A percentile compares a stretch with the other conserved stretches of the same genome.
Conservation (phyloP, 768 basidiomycete species). For the Lentinula lateritia region DNA sequence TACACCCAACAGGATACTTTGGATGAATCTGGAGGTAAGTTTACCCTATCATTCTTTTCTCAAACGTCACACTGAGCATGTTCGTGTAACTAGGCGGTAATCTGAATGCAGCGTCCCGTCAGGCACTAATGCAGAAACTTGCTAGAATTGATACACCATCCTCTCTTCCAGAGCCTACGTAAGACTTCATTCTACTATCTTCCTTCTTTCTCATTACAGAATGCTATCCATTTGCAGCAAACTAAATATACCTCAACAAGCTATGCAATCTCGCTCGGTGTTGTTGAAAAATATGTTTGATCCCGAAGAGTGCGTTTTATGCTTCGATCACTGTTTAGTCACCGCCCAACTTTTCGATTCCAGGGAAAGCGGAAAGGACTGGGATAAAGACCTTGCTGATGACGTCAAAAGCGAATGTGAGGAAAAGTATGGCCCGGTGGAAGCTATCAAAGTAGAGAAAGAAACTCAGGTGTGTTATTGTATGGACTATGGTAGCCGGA, state of each 20-base stretch:
- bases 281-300: conserved; percentile 94
- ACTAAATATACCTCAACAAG: conserved; percentile 68
- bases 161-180: conserved; percentile 57
- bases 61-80: background rate
- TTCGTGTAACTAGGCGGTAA: conserved; percentile 66
- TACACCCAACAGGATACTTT: conserved; percentile 76
- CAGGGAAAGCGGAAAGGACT: conserved; percentile 93
- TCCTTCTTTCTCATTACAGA: conserved; percentile 10
- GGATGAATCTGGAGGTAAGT: conserved; percentile 83
- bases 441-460: conserved; percentile 88
- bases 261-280: conserved; percentile 86
- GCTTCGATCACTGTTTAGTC: background rate
- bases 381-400: conserved; percentile 94
- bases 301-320: conserved; percentile 81
- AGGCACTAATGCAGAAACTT: conserved; percentile 99
- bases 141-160: conserved; percentile 81
- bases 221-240: conserved; percentile 30
- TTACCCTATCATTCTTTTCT: background rate
- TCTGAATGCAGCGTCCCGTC: conserved; percentile 96
- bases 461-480: conserved; percentile 73
- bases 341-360: background rate
- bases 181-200: conserved; percentile 17
- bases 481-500: background rate
- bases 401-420: conserved; percentile 96
- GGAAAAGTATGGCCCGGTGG: conserved; percentile 82